phyloP scores from a whole-genome alignment of 805 yeast genomes.

The Cyberlindnera lachancei region DNA sequence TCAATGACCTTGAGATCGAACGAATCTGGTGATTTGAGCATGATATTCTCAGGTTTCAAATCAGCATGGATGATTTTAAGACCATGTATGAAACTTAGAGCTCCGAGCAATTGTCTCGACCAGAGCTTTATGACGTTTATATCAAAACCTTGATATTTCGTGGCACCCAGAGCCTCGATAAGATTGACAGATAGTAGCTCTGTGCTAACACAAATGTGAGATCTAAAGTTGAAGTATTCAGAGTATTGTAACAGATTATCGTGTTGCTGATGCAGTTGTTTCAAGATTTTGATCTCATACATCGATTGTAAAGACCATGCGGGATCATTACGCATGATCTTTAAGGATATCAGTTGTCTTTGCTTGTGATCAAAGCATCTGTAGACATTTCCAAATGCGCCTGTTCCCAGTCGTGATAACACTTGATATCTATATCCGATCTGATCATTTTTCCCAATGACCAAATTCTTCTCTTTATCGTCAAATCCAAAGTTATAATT shows the following conservation, averaged over 20 bases:
- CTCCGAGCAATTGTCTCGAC: constrained; percentile 48
- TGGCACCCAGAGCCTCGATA: constrained; percentile 48
- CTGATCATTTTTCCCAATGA: constrained; percentile 53
- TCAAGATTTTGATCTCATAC: constrained; percentile 64
- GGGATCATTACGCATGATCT: constrained; percentile 66
- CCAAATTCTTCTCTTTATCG: constrained; percentile 58
- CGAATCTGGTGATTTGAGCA: constrained; percentile 39
- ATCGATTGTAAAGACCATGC: constrained; percentile 73
- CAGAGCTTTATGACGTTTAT: constrained; percentile 35
- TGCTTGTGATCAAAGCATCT: constrained; percentile 61
- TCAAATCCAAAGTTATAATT: constrained; percentile 50
- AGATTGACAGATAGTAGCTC: constrained; percentile 65
- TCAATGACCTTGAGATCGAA: constrained; percentile 65
- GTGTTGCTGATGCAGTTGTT: constrained; percentile 28
- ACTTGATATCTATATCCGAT: constrained; percentile 70
- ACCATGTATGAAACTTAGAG: constrained; percentile 51
- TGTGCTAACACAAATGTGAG: constrained; percentile 76
- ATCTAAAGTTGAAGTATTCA: constrained; percentile 71
- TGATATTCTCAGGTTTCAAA: constrained; percentile 77
- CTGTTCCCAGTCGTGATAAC: constrained; percentile 54
- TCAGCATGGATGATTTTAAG: constrained; percentile 71
- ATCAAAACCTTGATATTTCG: constrained; percentile 42
- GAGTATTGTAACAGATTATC: constrained; percentile 36
- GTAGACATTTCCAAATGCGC: constrained; percentile 78
- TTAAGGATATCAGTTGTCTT: constrained; percentile 57